Base-by-base conservation (phyloP, 805 yeast species). In the Wickerhamomyces strasburgensis region DNA sequence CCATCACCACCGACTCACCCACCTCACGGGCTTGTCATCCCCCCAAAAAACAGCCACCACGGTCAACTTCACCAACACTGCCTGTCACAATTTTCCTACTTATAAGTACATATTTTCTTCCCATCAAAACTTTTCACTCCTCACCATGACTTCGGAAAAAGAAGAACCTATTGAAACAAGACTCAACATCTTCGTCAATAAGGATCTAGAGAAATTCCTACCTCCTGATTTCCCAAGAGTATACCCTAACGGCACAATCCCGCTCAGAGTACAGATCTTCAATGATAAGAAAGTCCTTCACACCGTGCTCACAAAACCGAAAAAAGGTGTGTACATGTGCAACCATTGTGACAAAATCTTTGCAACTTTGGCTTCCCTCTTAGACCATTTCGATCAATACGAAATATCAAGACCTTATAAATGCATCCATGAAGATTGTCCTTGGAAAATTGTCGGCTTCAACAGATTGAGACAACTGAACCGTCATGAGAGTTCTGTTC, bases 401-500 rank as follows among this genome's bases (percentile, higher is more conserved):
- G 44, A 57, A 10, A 47, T 64, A 14, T 46, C 48, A 14, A 54
- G 72, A 13, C 58, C 62, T 3, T 59, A 47, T 44, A 50, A 50
- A 19, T 68, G 73, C 42, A 46, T 56, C 2, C 45, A 53, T 14
- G 35, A 42, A 6, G 49, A 45, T 6, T 68, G 73, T 27, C 69
- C 70, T 4, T 68, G 71, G 72, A 54, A 56, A 19, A 44, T 59
- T 11, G 61, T 68, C 18, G 73, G 73, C 2, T 67, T 65, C 42
- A 49, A 52, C 33, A 60, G 55, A 39, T 45, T 53, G 14, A 50
- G 62, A 38, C 70, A 65, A 46, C 47, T 64, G 37, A 48, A 49
- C 23, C 51, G 70, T 5, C 70, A 65, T 41, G 36, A 44, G 4
- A 31, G 33, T 13, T 47, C 56, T 0, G 52, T 54, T 6, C 59